Evolutionary conservation across 164 flowering plant species (phyloP), one percentile per base, ranked within the genome.

Genomic region (Hamamelis virginiana): DNA sequence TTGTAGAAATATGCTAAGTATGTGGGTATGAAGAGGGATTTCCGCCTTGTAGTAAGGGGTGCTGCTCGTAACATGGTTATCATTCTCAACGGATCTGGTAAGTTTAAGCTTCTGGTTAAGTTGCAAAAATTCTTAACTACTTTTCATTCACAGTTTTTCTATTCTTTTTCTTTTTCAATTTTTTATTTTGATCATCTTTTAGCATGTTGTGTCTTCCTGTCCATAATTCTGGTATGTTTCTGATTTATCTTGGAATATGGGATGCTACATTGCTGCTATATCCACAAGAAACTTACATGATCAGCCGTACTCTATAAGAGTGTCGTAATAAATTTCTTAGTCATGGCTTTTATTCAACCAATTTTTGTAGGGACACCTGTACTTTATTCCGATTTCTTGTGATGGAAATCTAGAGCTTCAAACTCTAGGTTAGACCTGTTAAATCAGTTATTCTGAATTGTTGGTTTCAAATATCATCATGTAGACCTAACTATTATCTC

Each of bases 1-100:
- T 68, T 81, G 69, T 78, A 96, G 99, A 96, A 91, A 86, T 96
- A 93, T 81, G 97, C 97, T 59, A 91, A 89, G 76, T 66, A 90
- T 84, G 97, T 96, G 74, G 99, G 99, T 28, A 64, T 89, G 78
- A 96, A 91, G 89, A 86, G 97, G 80, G 96, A 91, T 76, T 93
- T 96, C 72, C 95, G 99, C 58, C 91, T 96, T 52, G 98, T 89
- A 16, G 98, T 93, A 3, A 83, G 99, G 68, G 99, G 99, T 79
- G 93, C 91, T 75, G 98, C 99, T 71, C 94, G 96, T 58, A 93
- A 93, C 77, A 96, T 96, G 99, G 80, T 91, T 73, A 22, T 83
- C 28, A 90, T 96, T 74, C 86, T 96, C 56, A 81, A 89, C 46
- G 98, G 99, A 46, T 94, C 99, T 62, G 81, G 98, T 89, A 72